phyloP scores from a whole-genome alignment of 257 asterid species.

The Solanum lignicaule region DNA sequence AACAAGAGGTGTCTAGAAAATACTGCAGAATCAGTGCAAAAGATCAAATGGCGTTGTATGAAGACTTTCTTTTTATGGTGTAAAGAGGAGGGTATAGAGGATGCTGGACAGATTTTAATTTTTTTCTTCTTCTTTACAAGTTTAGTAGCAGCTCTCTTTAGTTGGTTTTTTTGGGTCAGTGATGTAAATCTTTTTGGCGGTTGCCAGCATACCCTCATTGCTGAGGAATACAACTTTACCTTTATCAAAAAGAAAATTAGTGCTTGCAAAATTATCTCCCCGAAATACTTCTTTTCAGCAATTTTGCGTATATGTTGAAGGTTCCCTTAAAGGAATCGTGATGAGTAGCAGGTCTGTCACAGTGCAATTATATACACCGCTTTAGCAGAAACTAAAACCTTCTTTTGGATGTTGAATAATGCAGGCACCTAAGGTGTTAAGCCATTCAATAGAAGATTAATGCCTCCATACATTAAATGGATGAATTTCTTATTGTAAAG shows the following conservation, averaged over 20 bases:
- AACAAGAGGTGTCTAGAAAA: not conserved
- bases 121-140: not conserved
- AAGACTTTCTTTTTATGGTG: not conserved
- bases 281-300: not conserved
- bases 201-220: not conserved
- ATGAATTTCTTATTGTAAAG: not conserved
- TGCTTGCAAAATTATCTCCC: not conserved
- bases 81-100: not conserved
- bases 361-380: not conserved
- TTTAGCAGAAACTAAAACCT: not conserved
- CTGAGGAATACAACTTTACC: not conserved
- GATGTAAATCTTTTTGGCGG: not conserved
- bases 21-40: not conserved
- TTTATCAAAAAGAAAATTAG: not conserved
- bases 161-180: not conserved
- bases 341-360: not conserved
- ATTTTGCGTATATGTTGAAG: not conserved
- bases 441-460: not conserved
- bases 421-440: not conserved
- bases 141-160: not conserved
- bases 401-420: not conserved
- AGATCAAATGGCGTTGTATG: not conserved
- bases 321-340: not conserved
- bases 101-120: not conserved
- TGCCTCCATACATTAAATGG: not conserved